Conservation (phyloP, 768 basidiomycete genomes). For the Tulasnella calospora region DNA sequence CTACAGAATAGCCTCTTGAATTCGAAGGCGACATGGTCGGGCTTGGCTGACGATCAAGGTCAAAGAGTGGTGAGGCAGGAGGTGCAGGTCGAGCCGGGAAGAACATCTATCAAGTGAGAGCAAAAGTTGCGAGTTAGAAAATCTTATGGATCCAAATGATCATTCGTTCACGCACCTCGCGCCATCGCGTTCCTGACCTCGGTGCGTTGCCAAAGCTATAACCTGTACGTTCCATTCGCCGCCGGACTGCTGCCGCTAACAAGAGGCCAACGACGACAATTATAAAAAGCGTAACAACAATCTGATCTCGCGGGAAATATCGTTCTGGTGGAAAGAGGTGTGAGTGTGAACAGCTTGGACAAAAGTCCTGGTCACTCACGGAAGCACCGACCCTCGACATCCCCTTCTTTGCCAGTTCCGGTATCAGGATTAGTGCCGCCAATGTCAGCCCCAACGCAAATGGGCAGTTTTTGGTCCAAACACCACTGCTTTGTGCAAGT, state of each 20-base stretch:
- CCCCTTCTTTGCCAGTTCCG: slow-evolving; percentile 90
- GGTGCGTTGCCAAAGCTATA: slow-evolving; percentile 42
- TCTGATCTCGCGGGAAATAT: slow-evolving; percentile 91
- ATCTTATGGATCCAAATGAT: neutral
- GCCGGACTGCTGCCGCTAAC: slow-evolving; percentile 78
- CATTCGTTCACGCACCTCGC: slow-evolving; percentile 56
- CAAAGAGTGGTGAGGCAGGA: neutral
- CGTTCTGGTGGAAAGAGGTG: slow-evolving; percentile 54
- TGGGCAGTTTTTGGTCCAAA: slow-evolving; percentile 80
- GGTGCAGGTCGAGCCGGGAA: neutral
- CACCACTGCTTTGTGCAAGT: slow-evolving; percentile 96
- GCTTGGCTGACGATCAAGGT: neutral
- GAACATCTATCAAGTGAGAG: neutral
- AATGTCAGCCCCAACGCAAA: slow-evolving; percentile 72
- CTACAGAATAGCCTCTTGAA: neutral
- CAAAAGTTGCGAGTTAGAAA: neutral
- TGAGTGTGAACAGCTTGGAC: slow-evolving; percentile 47
- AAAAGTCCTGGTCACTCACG: slow-evolving; percentile 78
- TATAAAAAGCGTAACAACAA: slow-evolving; percentile 87
- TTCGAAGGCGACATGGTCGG: neutral
- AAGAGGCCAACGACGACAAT: slow-evolving; percentile 82
- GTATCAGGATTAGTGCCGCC: slow-evolving; percentile 90
- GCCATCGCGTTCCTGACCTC: slow-evolving; percentile 66
- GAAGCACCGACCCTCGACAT: slow-evolving; percentile 93
- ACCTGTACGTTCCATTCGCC: slow-evolving; percentile 51